phyloP scores from a whole-genome alignment of 768 basidiomycete genomes.

The Podaxis sp. region DNA sequence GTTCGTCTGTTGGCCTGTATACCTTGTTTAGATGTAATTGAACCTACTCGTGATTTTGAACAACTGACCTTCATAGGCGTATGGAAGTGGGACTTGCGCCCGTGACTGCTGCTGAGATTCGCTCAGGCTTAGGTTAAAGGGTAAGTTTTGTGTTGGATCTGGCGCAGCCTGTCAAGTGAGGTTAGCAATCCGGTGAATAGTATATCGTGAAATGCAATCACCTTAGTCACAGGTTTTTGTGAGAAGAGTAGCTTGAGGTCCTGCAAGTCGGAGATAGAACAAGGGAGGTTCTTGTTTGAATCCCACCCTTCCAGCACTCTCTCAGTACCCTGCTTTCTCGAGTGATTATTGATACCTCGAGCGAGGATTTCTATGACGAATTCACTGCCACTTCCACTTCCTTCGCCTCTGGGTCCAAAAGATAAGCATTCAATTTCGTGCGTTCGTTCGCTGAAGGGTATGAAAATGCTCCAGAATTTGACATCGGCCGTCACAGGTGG shows the following conservation, averaged over 20 bases:
- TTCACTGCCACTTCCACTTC: constrained; percentile 41
- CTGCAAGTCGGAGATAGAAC: constrained; percentile 46
- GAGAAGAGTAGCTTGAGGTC: constrained; percentile 45
- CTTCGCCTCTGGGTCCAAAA: constrained; percentile 51
- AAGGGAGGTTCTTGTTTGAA: constrained; percentile 29
- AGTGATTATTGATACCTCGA: constrained; percentile 34
- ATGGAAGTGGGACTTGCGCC: constrained; percentile 83
- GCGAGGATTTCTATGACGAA: constrained; percentile 60
- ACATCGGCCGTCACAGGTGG: constrained; percentile 55
- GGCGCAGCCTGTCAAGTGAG: constrained; percentile 20
- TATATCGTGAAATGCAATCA: constrained; percentile 7
- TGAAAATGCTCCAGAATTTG: constrained; percentile 80
- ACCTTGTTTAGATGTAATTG: not conserved
- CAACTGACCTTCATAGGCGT: constrained; percentile 75
- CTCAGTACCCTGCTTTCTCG: constrained; percentile 50
- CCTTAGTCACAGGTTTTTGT: constrained; percentile 31
- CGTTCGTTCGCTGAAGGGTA: constrained; percentile 58
- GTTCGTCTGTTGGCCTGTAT: constrained; percentile 29
- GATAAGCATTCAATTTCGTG: constrained; percentile 58
- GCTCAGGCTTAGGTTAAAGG: constrained; percentile 88
- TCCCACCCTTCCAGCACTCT: constrained; percentile 63
- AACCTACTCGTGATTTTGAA: not conserved
- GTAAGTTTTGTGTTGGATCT: constrained; percentile 64
- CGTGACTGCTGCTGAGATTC: constrained; percentile 75
- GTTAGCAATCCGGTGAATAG: not conserved